phyloP scores from a whole-genome alignment of 345 rosid genomes.

The Populus euphratica region DNA sequence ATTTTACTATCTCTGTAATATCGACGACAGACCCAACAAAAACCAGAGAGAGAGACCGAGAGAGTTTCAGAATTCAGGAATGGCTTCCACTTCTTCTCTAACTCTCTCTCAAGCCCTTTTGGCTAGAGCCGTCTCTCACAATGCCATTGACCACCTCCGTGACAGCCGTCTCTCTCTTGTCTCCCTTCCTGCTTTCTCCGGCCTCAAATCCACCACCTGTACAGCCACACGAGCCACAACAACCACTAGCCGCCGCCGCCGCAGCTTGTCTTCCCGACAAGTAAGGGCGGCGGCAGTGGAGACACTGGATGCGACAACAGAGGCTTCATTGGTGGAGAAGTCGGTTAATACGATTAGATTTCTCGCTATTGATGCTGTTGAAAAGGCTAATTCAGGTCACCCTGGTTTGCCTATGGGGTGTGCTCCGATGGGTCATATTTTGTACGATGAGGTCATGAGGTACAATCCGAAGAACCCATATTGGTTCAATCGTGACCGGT shows the following conservation, averaged over 20 bases:
- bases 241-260: conserved; percentile 27
- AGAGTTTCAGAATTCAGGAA: conserved; percentile 17
- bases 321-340: conserved; percentile 65
- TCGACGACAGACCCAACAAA: background rate
- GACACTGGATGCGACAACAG: conserved; percentile 52
- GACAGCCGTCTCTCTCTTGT: conserved; percentile 32
- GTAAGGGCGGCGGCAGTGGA: conserved; percentile 50
- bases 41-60: background rate
- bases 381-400: conserved; percentile 95
- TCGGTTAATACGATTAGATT: conserved; percentile 83
- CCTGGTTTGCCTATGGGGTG: conserved; percentile 99
- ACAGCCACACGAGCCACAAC: conserved; percentile 12
- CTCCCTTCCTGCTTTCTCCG: conserved; percentile 49
- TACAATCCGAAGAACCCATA: conserved; percentile 93
- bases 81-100: conserved; percentile 60
- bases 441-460: conserved; percentile 87
- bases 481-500: conserved; percentile 97
- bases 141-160: conserved; percentile 35
- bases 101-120: conserved; percentile 55
- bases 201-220: conserved; percentile 39
- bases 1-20: background rate
- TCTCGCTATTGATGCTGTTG: conserved; percentile 85
- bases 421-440: conserved; percentile 86
- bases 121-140: conserved; percentile 45
- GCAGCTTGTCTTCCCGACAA: conserved; percentile 12